Base-by-base conservation (phyloP, 768 basidiomycete genomes). In the Tylopilus sp. region DNA sequence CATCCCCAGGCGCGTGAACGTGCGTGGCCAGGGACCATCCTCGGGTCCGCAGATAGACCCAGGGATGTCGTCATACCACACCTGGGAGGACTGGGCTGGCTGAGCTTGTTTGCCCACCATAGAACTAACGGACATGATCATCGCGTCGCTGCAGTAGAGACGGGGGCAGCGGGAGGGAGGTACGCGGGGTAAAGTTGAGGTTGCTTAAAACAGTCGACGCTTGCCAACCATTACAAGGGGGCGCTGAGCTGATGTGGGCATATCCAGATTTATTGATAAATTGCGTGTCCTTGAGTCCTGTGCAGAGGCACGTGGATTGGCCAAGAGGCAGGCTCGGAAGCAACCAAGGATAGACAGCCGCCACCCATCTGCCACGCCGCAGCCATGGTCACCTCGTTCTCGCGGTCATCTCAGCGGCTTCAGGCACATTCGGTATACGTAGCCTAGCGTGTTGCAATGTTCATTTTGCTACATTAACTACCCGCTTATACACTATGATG, bases 21-120 rank as follows among this genome's bases (percentile, higher is more conserved):
- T 67, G 46, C 81, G 78, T 7, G 84, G 84, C 83, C 84, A 85
- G 31, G 80, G 80, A 6, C 79, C 83, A 38, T 86, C 84, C 54
- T 85, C 81, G 42, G 84, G 80, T 7, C 76, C 80, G 62, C 82
- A 83, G 30, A 84, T 72, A 28, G 79, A 77, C 14, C 84, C 83
- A 21, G 81, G 82, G 12, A 85, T 82, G 58, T 85, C 84, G 53
- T 84, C 77, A 56, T 78, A 67, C 65, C 80, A 80, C 13, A 80
- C 81, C 70, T 76, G 77, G 9, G 65, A 64, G 25, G 63, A 31
- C 37, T 56, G 57, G 45, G 48, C 38, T 29, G 63, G 22, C 37
- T 59, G 57, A 33, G 53, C 46, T 7, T 53, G 55, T 38, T 54
- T 50, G 38, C 55, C 52, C 36, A 59, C 34, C 28, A 53, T 42